These are phyloP conservation scores for Paraphoma sp. DNA, from an alignment of 2,329 filamentous ascomycete genomes.

Conservation along the genomic window DNA sequence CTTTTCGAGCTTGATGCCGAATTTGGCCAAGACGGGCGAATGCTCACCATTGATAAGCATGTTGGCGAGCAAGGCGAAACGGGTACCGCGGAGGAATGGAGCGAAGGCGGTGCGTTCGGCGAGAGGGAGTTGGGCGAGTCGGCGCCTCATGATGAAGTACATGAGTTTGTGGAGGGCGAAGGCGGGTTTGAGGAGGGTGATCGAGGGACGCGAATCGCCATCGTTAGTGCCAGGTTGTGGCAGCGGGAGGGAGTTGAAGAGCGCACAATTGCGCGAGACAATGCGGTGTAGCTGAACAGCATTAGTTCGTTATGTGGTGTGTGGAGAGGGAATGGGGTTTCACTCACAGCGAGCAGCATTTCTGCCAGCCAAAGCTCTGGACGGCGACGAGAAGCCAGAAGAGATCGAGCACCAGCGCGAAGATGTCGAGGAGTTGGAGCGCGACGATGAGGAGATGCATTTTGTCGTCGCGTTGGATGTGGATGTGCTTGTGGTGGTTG, in stretches of 20 bases:
- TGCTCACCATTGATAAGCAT: neutral
- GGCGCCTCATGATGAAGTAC: neutral
- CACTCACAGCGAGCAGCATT: neutral
- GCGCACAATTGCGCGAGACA: neutral
- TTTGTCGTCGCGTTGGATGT: neutral
- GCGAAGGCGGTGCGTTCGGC: neutral
- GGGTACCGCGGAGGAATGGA: neutral
- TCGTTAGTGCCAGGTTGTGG: neutral
- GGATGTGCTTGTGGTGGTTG: neutral
- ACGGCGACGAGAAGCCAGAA: neutral
- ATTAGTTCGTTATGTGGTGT: neutral
- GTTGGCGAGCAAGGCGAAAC: neutral
- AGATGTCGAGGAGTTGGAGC: neutral
- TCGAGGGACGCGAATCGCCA: neutral
- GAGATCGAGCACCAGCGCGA: neutral
- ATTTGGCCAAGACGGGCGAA: neutral
- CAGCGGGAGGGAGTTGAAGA: neutral
- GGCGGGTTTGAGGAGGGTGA: neutral
- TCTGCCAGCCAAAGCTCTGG: neutral
- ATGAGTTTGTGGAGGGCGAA: neutral
- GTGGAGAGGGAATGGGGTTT: neutral
- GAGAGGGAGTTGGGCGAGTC: neutral
- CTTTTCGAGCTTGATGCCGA: neutral
- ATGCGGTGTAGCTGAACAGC: neutral
- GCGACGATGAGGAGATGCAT: neutral